Percentiles rank a stretch among this genome's conserved stretches.
phyloP scores from a whole-genome alignment of 1,139 yeast genomes.

The Yamadazyma dushanensis region DNA sequence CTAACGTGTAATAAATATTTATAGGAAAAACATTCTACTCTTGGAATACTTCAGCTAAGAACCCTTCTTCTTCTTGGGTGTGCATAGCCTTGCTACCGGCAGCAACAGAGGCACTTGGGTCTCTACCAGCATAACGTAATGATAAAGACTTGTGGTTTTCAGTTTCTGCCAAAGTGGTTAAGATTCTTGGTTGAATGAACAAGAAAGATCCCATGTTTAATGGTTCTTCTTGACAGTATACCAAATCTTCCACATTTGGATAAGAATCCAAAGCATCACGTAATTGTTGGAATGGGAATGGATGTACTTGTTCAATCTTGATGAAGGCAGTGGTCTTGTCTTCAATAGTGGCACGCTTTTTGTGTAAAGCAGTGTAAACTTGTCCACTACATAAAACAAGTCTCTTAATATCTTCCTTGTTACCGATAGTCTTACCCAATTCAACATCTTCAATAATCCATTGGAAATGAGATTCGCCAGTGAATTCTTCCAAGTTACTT shows the following conservation, averaged over 20 bases:
- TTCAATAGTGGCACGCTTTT: constrained; percentile 76
- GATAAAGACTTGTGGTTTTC: constrained; percentile 56
- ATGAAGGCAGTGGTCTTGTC: constrained; percentile 85
- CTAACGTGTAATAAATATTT: too few relatives aligned
- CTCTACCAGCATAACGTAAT: constrained; percentile 93
- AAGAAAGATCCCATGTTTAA: constrained; percentile 94
- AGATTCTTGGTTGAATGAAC: constrained; percentile 77
- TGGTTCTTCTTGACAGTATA: constrained; percentile 99
- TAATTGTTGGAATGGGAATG: constrained; percentile 97
- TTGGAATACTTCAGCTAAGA: constrained; percentile 75
- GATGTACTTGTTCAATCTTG: constrained; percentile 93
- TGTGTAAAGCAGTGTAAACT: constrained; percentile 88
- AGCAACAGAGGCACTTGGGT: constrained; percentile 97
- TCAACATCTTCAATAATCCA: constrained; percentile 95
- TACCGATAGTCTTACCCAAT: constrained; percentile 70
- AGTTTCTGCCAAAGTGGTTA: constrained; percentile 74
- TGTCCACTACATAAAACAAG: constrained; percentile 87
- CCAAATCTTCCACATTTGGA: constrained; percentile 83
- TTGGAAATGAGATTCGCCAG: constrained; percentile 88
- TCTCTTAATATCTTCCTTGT: constrained; percentile 86
- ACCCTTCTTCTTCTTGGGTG: constrained; percentile 82
- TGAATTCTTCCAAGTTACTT: constrained; percentile 78
- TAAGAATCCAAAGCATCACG: constrained; percentile 79
- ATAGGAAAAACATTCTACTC: too few relatives aligned
- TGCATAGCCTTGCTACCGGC: constrained; percentile 95